Percentiles rank a stretch among this genome's conserved stretches.
Evolutionary conservation across 495 filamentous ascomycete genomes (phyloP).

Genomic region (Podospora comata): DNA sequence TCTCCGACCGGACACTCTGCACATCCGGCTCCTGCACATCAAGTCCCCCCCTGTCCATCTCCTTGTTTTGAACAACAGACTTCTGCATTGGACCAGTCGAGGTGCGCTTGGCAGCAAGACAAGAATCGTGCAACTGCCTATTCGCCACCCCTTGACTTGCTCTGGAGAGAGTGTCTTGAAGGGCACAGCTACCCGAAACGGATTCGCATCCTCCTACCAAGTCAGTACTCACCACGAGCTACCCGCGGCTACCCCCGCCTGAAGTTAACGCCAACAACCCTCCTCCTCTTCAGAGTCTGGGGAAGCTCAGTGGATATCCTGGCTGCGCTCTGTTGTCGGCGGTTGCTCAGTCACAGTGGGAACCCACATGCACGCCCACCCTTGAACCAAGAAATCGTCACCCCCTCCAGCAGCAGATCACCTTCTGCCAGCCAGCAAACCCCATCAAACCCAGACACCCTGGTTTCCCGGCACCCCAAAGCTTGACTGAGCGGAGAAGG

Average conservation of each 20-base stretch:
- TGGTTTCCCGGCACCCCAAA: constrained; percentile 16
- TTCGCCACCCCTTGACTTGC: constrained; percentile 23
- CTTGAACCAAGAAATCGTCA: constrained; percentile 25
- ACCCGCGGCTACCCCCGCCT: constrained; percentile 16
- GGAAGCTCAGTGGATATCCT: constrained; percentile 22
- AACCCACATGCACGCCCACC: constrained; percentile 32
- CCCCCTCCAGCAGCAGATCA: constrained; percentile 21
- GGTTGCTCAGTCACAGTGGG: constrained; percentile 25
- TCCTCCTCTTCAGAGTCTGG: constrained; percentile 14
- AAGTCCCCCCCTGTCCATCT: constrained; percentile 7
- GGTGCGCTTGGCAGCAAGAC: constrained; percentile 17
- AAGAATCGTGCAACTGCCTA: constrained; percentile 11
- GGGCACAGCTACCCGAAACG: constrained; percentile 10
- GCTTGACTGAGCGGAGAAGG: constrained; percentile 12
- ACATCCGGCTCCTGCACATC: constrained; percentile 18
- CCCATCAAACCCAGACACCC: constrained; percentile 24
- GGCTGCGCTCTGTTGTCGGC: constrained; percentile 22
- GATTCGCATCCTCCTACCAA: constrained; percentile 4
- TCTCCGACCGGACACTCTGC: constrained; percentile 13
- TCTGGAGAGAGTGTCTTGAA: constrained; percentile 3
- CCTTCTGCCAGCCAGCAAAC: constrained; percentile 14
- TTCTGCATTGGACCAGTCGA: constrained; percentile 16
- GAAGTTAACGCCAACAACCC: constrained; percentile 17
- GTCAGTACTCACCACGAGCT: constrained; percentile 7
- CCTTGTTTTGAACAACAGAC: constrained; percentile 2